Base-by-base conservation (phyloP, 495 filamentous ascomycete species). In the Monascus purpureus region DNA sequence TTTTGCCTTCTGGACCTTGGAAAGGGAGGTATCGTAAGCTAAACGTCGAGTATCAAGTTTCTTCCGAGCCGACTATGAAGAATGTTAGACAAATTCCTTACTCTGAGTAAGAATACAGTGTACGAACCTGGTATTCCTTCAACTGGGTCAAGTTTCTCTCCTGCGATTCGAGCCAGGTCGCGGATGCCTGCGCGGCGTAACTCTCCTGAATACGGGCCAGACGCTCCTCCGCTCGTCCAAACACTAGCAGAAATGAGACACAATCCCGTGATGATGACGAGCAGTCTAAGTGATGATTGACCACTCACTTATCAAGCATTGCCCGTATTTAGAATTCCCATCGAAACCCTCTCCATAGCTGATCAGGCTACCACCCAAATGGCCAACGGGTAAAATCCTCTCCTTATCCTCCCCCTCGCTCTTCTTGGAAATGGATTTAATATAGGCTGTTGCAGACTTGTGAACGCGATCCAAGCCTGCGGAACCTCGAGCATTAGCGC, bases 281-380 rank as follows among this genome's bases (percentile, higher is more conserved):
- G 8, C 13, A 28, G 22, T n/a, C n/a, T n/a, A 35, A 28, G 7
- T 2, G 7, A 13, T 11, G 13, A 20, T 13, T 36, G 11, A 28
- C n/a, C 31, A 63, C 74, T 33, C 61, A 87, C 82, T 67, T 25
- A 77, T 77, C 27, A 97, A 66, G 49, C 80, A 92, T 42, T 81
- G 84, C 11, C 92, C 92, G 50, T 92, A 95, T 41, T 95, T 85
- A 0, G 86, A 93, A 46, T 90, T 79, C 7, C 68, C 60, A 41
- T 93, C 82, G 56, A 94, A 95, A 35, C 96, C 92, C 49, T 95
- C 88, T 37, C 87, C 87, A 50, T 96, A 88, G 42, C 59, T 61
- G 39, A 90, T 74, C 85, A 97, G 94, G 39, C 78, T 80, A 33
- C 76, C 73, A 9, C 88, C 92, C 25, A 97, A 56, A 44, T 84